Base-by-base conservation (phyloP, 208 protist genomes). In the Acanthamoeba healyi region DNA sequence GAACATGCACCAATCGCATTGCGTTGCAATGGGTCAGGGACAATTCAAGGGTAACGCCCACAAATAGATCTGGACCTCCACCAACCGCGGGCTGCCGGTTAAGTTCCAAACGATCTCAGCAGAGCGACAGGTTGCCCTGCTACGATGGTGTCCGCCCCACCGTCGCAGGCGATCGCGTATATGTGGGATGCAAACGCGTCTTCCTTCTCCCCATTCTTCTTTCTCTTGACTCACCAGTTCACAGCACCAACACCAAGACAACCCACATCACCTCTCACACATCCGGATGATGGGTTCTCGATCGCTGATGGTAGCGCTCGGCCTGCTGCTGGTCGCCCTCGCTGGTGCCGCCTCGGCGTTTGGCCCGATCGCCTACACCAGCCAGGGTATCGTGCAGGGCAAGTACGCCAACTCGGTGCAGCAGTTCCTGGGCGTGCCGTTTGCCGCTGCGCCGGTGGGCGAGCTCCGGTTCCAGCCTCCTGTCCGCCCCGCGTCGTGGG, bases 341-440 rank as follows among this genome's bases (percentile, higher is more conserved):
- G 29, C 22, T 7, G 26, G 7, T 7, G 6, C 36, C 36, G 7
- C 40, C 1, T n/a, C 40, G 3, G 38, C 72, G 4, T 32, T 81
- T 6, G 72, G 72, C 22, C 72, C 72, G 9, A 32, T 81, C 24
- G 72, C 40, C 38, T 81, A 36, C 72, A 81, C 72, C 7, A 19
- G 10, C 38, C 72, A 81, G 15, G 72, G 72, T 38, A 26, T 81
- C 19, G 24, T 46, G 36, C 72, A 81, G 72, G 72, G 72, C 40
- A 81, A 49, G 38, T 81, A 46, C 36, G 34, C 24, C 72, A 81
- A 61, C 51, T 14, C 12, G 34, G 51, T 70, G 0, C 82, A 44
- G 34, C 42, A 63, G 34, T 90, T 90, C 82, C 36, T 63, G 19
- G 56, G 82, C 82, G 54, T 90, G 4, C 82, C 54, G 5, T 67